phyloP scores from a whole-genome alignment of 495 filamentous ascomycete species.

The Evernia prunastri region DNA sequence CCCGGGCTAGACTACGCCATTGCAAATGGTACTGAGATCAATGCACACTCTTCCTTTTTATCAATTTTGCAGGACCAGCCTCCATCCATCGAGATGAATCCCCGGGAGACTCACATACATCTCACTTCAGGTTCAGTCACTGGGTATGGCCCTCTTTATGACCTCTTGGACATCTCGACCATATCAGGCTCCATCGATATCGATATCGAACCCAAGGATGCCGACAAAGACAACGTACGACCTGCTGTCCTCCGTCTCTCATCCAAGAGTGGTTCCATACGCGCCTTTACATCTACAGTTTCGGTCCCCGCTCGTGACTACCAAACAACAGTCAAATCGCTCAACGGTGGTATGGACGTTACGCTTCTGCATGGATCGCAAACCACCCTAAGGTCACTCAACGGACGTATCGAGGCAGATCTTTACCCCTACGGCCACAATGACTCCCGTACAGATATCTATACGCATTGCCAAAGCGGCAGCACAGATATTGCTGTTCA shows the following conservation, averaged over 20 bases:
- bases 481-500: slow-evolving; percentile 17
- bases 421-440: slow-evolving; percentile 18
- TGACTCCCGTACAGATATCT: slow-evolving; percentile 12
- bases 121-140: slow-evolving; percentile 19
- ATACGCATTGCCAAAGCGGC: slow-evolving; percentile 14
- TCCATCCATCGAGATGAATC: slow-evolving; percentile 12
- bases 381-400: slow-evolving; percentile 17
- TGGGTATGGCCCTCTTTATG: slow-evolving; percentile 29
- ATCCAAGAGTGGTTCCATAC: slow-evolving; percentile 17
- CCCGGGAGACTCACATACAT: neutral
- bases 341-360: slow-evolving; percentile 20
- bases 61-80: slow-evolving; percentile 1
- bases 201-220: slow-evolving; percentile 14
- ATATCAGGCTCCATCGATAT: slow-evolving; percentile 22
- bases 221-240: slow-evolving; percentile 7
- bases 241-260: slow-evolving; percentile 15
- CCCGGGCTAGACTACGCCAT: slow-evolving; percentile 17
- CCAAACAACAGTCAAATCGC: slow-evolving; percentile 13
- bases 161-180: slow-evolving; percentile 28
- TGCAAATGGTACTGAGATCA: slow-evolving; percentile 8
- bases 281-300: slow-evolving; percentile 3
- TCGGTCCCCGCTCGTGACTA: slow-evolving; percentile 20
- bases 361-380: slow-evolving; percentile 18
- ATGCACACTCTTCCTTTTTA: slow-evolving; percentile 7
- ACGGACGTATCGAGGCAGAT: slow-evolving; percentile 15